These are phyloP conservation scores for Vachellia pachyceras DNA, from an alignment of 306 rosid species.

Conservation along the genomic window DNA sequence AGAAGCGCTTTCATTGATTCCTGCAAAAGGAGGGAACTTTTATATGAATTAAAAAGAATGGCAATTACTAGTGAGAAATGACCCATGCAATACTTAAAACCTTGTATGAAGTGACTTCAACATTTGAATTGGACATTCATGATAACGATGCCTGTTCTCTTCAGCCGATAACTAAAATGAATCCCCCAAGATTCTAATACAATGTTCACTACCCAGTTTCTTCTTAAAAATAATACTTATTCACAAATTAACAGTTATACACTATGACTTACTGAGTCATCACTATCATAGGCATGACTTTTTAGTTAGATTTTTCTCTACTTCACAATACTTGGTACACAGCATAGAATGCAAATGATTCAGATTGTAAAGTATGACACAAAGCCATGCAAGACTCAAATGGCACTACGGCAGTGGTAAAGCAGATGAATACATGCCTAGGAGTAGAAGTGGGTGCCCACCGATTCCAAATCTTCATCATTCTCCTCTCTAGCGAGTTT, in stretches of 20 bases:
- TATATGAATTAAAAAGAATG: conserved; percentile 34
- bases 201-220: conserved; percentile 7
- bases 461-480: conserved; percentile 87
- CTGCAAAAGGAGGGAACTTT: conserved; percentile 56
- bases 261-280: neutral
- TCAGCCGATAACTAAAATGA: conserved; percentile 13
- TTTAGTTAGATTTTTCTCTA: too few relatives aligned
- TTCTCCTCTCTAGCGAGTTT: conserved; percentile 88
- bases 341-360: neutral
- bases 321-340: too few relatives aligned
- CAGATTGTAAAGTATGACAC: conserved; percentile 6
- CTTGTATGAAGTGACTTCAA: conserved; percentile 20
- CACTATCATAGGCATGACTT: neutral
- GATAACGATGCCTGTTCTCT: conserved; percentile 1
- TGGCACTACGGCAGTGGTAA: conserved; percentile 3
- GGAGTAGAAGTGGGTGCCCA: conserved; percentile 72
- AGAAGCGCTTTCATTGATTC: conserved; percentile 74
- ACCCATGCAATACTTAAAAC: conserved; percentile 19
- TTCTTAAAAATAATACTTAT: conserved; percentile 9
- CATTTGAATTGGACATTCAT: too few relatives aligned
- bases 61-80: conserved; percentile 22
- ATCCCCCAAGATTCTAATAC: neutral
- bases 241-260: neutral
- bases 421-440: conserved; percentile 80
- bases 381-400: conserved; percentile 12